A percentile compares a stretch with the other conserved stretches of the same genome.
phyloP scores from a whole-genome alignment of 108 stramenopile species.

The Epipyxis sp. region DNA sequence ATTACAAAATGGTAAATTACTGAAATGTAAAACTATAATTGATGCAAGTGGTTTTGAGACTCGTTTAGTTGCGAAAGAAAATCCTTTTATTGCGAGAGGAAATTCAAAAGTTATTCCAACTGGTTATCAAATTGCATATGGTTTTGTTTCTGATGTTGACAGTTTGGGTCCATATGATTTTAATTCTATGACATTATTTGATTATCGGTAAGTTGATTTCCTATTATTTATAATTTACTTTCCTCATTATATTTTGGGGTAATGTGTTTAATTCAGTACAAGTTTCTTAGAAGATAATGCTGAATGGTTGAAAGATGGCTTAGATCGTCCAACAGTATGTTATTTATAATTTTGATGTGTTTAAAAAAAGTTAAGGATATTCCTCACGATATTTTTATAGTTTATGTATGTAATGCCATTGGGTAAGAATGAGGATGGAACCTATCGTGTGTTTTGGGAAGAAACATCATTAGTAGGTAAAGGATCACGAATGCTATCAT shows the following conservation, averaged over 20 bases:
- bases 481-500: slow-evolving; percentile 50
- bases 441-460: slow-evolving; percentile 72
- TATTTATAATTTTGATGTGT: background rate
- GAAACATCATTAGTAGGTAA: slow-evolving; percentile 83
- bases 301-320: slow-evolving; percentile 39
- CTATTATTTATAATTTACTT: background rate
- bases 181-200: slow-evolving; percentile 90
- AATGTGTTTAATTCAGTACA: background rate
- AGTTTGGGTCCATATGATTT: slow-evolving; percentile 81
- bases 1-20: slow-evolving; percentile 49
- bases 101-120: slow-evolving; percentile 36
- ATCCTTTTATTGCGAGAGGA: slow-evolving; percentile 12
- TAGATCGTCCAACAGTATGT: slow-evolving; percentile 34
- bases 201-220: slow-evolving; percentile 84
- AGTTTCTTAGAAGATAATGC: background rate
- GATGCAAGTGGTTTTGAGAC: slow-evolving; percentile 89
- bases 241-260: background rate
- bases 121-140: slow-evolving; percentile 94
- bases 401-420: slow-evolving; percentile 97
- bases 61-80: slow-evolving; percentile 68
- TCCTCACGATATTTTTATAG: slow-evolving; percentile 55
- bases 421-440: slow-evolving; percentile 45
- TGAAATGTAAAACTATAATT: slow-evolving; percentile 73
- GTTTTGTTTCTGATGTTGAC: slow-evolving; percentile 61
- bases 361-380: background rate